Percentiles rank a stretch among this genome's conserved stretches.
phyloP scores from a whole-genome alignment of 1,284 basidiomycete genomes.

The Fomitiporia mediterranea region DNA sequence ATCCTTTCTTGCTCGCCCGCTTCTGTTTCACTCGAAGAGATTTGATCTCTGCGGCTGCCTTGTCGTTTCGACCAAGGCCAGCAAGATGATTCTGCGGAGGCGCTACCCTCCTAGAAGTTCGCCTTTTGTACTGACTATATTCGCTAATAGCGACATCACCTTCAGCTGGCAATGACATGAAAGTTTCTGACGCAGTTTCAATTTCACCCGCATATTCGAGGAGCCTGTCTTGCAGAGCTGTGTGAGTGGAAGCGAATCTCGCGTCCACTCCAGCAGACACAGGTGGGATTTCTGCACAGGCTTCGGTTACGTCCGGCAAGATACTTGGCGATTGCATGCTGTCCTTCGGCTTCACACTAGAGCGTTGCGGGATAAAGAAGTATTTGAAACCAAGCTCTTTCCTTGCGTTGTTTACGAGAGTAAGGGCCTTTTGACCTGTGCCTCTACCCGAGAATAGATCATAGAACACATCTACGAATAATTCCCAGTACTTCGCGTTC shows the following conservation, averaged over 20 bases:
- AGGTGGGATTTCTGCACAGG: too few relatives aligned
- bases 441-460: neutral
- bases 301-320: too few relatives aligned
- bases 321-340: too few relatives aligned
- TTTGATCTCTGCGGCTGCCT: neutral
- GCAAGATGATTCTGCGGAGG: neutral
- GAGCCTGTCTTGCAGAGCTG: neutral
- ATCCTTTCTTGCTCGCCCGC: too few relatives aligned
- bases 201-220: neutral
- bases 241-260: neutral
- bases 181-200: neutral
- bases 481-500: neutral
- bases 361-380: too few relatives aligned
- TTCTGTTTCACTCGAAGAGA: neutral
- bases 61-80: neutral
- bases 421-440: neutral
- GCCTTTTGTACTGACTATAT: neutral
- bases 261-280: neutral
- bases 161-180: neutral
- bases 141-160: neutral
- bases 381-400: neutral
- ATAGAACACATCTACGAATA: constrained; percentile 11
- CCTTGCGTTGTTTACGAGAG: neutral
- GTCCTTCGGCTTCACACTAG: neutral
- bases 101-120: neutral